Evolutionary conservation across 805 yeast species (phyloP).

Genomic region (Hanseniaspora thailandica): DNA sequence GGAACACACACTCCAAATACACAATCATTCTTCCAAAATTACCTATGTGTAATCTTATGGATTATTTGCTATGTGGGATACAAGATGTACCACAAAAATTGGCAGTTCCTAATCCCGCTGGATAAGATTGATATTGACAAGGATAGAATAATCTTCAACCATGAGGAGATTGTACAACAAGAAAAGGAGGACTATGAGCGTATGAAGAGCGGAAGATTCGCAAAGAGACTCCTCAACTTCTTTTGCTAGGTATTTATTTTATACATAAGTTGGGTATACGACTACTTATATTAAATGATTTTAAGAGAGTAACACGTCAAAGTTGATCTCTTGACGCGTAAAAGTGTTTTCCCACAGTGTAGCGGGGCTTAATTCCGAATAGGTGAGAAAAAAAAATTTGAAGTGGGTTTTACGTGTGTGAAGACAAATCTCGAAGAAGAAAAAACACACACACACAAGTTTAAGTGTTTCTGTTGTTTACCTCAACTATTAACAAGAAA

Average conservation of each 20-base stretch:
- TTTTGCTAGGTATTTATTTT: background rate
- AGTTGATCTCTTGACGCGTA: too few relatives aligned
- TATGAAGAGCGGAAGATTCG: conserved; percentile 20
- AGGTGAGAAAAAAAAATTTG: too few relatives aligned
- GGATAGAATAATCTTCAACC: conserved; percentile 32
- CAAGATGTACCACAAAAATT: conserved; percentile 36
- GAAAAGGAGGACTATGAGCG: conserved; percentile 27
- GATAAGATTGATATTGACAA: conserved; percentile 35
- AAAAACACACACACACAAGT: too few relatives aligned
- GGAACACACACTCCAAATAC: conserved; percentile 29
- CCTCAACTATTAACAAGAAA: background rate
- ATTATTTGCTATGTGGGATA: conserved; percentile 36
- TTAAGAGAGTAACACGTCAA: too few relatives aligned
- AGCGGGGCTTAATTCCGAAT: too few relatives aligned
- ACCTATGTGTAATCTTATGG: conserved; percentile 38
- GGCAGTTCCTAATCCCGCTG: conserved; percentile 26
- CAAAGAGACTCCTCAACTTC: background rate
- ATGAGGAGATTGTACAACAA: conserved; percentile 27
- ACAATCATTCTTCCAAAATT: conserved; percentile 39
- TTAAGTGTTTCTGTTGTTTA: background rate
- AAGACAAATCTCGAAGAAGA: too few relatives aligned
- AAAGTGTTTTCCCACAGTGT: too few relatives aligned
- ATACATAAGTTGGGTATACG: background rate
- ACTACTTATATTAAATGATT: too few relatives aligned
- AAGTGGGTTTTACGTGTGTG: too few relatives aligned